Percentiles rank a stretch among this genome's conserved stretches.
phyloP scores from a whole-genome alignment of 1,284 basidiomycete genomes.

The Heterobasidion parviporum region DNA sequence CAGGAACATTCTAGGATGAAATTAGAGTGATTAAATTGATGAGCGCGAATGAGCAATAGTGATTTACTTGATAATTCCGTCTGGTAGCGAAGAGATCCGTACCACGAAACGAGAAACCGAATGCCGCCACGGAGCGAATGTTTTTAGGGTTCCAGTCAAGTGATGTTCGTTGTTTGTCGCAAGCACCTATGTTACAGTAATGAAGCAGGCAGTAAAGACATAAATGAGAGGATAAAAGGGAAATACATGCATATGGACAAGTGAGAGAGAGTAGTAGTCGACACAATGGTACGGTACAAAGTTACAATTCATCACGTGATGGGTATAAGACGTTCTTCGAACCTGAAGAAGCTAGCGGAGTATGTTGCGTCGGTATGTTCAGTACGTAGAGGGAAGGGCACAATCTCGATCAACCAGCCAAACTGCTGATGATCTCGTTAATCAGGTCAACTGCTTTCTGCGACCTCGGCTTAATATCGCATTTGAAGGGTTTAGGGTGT shows the following conservation, averaged over 20 bases:
- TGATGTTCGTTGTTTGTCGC: neutral
- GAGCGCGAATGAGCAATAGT: no score
- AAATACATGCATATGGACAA: neutral
- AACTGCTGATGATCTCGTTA: neutral
- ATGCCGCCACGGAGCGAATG: no score
- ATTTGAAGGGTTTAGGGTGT: slow-evolving; percentile 10
- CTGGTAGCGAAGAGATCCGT: no score
- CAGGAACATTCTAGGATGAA: no score
- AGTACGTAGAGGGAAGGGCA: neutral
- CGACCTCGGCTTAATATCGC: slow-evolving; percentile 11
- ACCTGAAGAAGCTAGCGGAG: neutral
- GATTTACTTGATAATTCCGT: no score
- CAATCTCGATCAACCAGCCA: neutral
- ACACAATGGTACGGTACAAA: no score
- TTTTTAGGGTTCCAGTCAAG: no score
- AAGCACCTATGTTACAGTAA: neutral
- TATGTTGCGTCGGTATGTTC: neutral
- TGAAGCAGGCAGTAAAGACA: neutral
- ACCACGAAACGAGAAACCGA: no score
- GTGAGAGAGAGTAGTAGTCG: neutral
- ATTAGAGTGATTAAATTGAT: no score
- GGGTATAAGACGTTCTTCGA: neutral
- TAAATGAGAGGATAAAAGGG: neutral
- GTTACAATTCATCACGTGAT: neutral
- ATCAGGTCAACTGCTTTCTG: slow-evolving; percentile 3